Evolutionary conservation across 2,329 filamentous ascomycete genomes (phyloP).

Genomic region (Rutstroemia sp.): DNA sequence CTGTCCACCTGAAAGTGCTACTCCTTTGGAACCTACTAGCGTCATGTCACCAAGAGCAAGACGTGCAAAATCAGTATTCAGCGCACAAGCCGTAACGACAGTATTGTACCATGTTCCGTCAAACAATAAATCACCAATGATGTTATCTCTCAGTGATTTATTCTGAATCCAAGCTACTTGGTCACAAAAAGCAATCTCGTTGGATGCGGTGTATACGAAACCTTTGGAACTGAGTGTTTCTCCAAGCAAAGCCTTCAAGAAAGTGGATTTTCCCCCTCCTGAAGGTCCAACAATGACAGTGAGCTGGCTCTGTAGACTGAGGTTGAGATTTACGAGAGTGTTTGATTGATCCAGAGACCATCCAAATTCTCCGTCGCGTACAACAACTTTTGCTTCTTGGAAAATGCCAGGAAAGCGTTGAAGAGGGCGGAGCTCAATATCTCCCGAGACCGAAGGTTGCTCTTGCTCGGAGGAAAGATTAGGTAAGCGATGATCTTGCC

Average conservation of each 20-base stretch:
- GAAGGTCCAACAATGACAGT: slow-evolving; percentile 26
- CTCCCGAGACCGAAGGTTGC: neutral
- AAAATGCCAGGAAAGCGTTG: neutral
- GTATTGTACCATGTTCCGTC: slow-evolving; percentile 23
- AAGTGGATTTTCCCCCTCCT: slow-evolving; percentile 24
- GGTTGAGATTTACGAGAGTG: neutral
- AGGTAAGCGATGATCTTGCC: neutral
- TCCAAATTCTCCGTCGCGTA: neutral
- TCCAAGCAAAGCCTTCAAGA: slow-evolving; percentile 22
- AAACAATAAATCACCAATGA: slow-evolving; percentile 10
- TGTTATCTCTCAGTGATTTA: slow-evolving; percentile 24
- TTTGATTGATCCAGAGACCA: neutral
- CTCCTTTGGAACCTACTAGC: slow-evolving; percentile 26
- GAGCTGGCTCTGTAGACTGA: neutral
- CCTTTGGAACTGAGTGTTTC: slow-evolving; percentile 12
- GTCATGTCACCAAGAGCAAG: slow-evolving; percentile 25
- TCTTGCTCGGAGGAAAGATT: neutral
- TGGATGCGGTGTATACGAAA: slow-evolving; percentile 1
- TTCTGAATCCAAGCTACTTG: slow-evolving; percentile 39
- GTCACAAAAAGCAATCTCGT: slow-evolving; percentile 34
- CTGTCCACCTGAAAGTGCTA: slow-evolving; percentile 26
- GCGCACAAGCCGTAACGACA: slow-evolving; percentile 17
- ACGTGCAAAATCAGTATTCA: slow-evolving; percentile 15
- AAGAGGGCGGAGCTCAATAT: neutral
- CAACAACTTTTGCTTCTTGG: neutral